Evolutionary conservation across 805 yeast genomes (phyloP), one percentile per base, ranked within the genome.

Genomic region (Saccharomyces jurei): DNA sequence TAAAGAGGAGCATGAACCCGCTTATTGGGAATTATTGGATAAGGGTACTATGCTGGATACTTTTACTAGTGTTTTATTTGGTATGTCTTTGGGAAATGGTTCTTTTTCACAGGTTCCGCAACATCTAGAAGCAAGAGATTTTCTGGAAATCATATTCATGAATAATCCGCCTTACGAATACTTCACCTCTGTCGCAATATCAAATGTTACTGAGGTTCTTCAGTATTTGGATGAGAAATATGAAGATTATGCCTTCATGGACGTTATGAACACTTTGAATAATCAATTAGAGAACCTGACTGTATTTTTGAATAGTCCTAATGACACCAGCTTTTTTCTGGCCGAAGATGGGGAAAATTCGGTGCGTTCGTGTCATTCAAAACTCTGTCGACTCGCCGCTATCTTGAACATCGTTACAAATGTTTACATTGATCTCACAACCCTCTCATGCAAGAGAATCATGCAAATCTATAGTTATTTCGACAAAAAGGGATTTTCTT

Each of bases 91-190:
- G 55, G 82, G 79, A 50, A 76, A 77, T 50, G 74, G 79, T 2
- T 76, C 77, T 56, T 75, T 84, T 78, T 67, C 69, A 27, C 74
- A 60, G 4, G 50, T 69, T 11, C 63, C 74, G 14, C 71, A 69
- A n/a, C 63, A 64, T 21, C 63, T 81, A 8, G 61, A 70, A 0
- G 71, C 75, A 56, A 70, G 74, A 10, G 72, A 74, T 13, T 78
- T 87, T 75, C 57, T 82, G 14, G 68, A 74, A 1, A 74, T 81
- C 41, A 64, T 85, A 6, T 73, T 78, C 1, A 62, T 83, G 53
- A 69, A 75, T 8, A 77, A 81, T 52, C 78, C 81, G 2, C 86
- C 92, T 0, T 84, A 75, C 64, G 90, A 86, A 61, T 82, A 77
- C 59, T 74, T 78, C 4, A 70, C 76, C 36, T 81, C 89, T 1